These are phyloP conservation scores for Huiozyma naganishii DNA, from an alignment of 805 yeast species.

Conservation along the genomic window DNA sequence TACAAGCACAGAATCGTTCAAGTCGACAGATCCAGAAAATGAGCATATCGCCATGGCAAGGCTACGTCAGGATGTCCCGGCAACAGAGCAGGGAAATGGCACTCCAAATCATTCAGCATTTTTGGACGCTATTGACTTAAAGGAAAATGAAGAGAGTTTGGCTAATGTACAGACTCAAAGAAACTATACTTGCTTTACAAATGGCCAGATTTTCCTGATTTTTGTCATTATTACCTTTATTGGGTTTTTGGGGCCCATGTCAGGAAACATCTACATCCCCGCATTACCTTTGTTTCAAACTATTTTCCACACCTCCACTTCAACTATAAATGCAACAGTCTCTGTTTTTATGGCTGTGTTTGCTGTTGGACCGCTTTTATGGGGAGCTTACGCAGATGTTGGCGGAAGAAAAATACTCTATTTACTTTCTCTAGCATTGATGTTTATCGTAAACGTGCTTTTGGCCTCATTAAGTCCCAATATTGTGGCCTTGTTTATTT, in stretches of 20 bases:
- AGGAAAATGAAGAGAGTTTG: too few relatives aligned
- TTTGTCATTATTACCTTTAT: slow-evolving; percentile 35
- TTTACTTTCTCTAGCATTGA: slow-evolving; percentile 44
- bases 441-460: slow-evolving; percentile 52
- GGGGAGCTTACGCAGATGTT: slow-evolving; percentile 46
- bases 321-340: slow-evolving; percentile 43
- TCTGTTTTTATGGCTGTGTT: slow-evolving; percentile 48
- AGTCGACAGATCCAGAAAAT: too few relatives aligned
- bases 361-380: slow-evolving; percentile 44
- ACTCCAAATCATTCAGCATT: too few relatives aligned
- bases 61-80: too few relatives aligned
- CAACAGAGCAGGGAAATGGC: too few relatives aligned
- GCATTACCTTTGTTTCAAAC: slow-evolving; percentile 36
- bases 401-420: slow-evolving; percentile 60
- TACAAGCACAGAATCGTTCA: too few relatives aligned
- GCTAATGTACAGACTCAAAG: too few relatives aligned
- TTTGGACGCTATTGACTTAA: too few relatives aligned
- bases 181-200: slow-evolving; percentile 28
- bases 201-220: slow-evolving; percentile 25
- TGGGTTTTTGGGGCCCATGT: slow-evolving; percentile 46
- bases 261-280: slow-evolving; percentile 50
- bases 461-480: slow-evolving; percentile 54
- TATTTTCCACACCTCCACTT: slow-evolving; percentile 32
- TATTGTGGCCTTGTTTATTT: slow-evolving; percentile 56
- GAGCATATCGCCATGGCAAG: too few relatives aligned